Evolutionary conservation across 2,329 filamentous ascomycete species (phyloP).

Genomic region (Malbranchea zuffiana): DNA sequence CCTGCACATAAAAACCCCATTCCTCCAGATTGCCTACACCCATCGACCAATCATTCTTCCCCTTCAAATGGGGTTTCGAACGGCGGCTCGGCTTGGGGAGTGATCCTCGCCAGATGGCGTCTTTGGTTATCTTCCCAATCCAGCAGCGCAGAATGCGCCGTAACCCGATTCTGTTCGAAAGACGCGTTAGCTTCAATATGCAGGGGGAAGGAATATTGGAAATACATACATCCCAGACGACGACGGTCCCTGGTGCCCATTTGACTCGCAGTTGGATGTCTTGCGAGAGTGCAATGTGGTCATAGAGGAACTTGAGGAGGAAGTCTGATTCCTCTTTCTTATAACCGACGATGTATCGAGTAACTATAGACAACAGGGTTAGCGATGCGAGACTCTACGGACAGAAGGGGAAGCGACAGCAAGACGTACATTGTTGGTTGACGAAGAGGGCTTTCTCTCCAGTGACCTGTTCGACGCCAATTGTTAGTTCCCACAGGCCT

Average conservation of each 20-base stretch:
- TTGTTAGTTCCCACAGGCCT: no score
- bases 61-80: conserved; percentile 55
- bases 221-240: conserved; percentile 60
- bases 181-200: background rate
- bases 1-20: no score
- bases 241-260: conserved; percentile 70
- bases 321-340: conserved; percentile 80
- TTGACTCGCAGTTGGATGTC: conserved; percentile 65
- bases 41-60: no score
- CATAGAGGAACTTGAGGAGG: conserved; percentile 64
- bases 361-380: conserved; percentile 43
- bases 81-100: conserved; percentile 68
- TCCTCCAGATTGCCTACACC: no score
- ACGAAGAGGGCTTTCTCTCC: conserved; percentile 76
- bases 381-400: conserved; percentile 14
- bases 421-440: conserved; percentile 63
- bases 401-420: no score
- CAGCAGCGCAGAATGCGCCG: conserved; percentile 64
- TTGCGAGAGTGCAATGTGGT: conserved; percentile 60
- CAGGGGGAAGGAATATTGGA: no score
- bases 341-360: conserved; percentile 65
- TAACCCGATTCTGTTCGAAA: conserved; percentile 53
- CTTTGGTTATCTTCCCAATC: conserved; percentile 65
- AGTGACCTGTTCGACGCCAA: no score
- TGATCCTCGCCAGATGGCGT: conserved; percentile 69